These are phyloP conservation scores for Dryas octopetala DNA, from an alignment of 306 rosid species.

Conservation along the genomic window DNA sequence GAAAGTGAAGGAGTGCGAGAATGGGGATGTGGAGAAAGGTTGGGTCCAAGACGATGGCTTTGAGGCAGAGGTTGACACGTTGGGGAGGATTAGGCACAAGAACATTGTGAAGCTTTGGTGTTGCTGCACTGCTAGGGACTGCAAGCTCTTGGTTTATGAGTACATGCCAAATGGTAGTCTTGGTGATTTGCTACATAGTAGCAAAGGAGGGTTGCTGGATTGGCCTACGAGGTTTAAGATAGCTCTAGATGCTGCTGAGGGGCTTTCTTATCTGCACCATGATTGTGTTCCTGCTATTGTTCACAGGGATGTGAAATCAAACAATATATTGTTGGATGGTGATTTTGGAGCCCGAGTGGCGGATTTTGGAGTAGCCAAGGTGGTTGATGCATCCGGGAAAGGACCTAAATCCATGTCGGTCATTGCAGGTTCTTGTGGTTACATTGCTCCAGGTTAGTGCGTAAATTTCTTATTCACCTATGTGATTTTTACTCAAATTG, in stretches of 20 bases:
- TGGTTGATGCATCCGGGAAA: conserved; percentile 51
- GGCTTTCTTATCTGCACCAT: conserved; percentile 93
- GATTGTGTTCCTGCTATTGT: conserved; percentile 93
- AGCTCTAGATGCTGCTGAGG: conserved; percentile 88
- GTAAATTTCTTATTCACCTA: background rate
- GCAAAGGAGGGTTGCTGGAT: conserved; percentile 75
- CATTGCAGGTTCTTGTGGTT: conserved; percentile 93
- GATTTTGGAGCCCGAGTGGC: conserved; percentile 85
- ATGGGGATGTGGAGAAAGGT: conserved; percentile 58
- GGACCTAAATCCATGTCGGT: conserved; percentile 82
- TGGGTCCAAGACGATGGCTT: conserved; percentile 55
- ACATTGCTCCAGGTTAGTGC: conserved; percentile 89
- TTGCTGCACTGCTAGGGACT: conserved; percentile 74
- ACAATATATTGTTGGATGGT: conserved; percentile 81
- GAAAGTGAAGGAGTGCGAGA: conserved; percentile 31
- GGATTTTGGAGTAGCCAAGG: conserved; percentile 91
- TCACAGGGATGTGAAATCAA: conserved; percentile 92
- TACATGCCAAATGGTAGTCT: conserved; percentile 95
- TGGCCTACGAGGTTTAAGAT: conserved; percentile 90
- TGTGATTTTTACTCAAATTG: background rate
- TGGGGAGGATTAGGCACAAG: conserved; percentile 93
- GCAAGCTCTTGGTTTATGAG: conserved; percentile 92
- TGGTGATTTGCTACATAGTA: conserved; percentile 83
- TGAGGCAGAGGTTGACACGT: conserved; percentile 83
- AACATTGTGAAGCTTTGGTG: conserved; percentile 97